Conservation (phyloP, 2,329 filamentous ascomycete genomes). For the Golovinomyces cichoracearum region DNA sequence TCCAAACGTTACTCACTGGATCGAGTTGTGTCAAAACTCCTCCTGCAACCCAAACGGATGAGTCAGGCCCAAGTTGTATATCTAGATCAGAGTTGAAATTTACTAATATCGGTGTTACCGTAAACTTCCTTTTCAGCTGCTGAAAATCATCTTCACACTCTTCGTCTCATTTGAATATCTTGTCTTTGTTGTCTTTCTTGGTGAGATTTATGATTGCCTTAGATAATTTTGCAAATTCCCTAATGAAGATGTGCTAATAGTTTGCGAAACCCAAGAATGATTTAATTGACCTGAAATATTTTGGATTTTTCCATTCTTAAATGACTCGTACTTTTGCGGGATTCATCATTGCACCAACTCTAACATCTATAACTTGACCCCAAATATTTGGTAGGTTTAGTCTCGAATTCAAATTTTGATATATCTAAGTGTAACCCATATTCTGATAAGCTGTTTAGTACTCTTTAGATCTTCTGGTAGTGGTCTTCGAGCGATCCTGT, state of each 20-base stretch:
- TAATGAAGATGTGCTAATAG: neutral
- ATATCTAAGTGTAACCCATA: constrained; percentile 1
- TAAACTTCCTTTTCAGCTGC: neutral
- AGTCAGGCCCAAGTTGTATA: neutral
- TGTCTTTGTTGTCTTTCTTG: neutral
- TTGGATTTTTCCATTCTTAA: neutral
- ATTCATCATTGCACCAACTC: neutral
- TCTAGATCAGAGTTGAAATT: neutral
- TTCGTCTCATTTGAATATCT: neutral
- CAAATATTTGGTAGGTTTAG: neutral
- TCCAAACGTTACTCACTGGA: neutral
- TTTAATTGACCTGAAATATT: neutral
- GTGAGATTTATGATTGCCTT: neutral
- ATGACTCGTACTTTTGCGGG: neutral
- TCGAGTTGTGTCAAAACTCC: neutral
- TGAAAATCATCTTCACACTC: neutral
- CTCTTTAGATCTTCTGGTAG: constrained; percentile 1
- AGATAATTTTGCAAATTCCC: neutral
- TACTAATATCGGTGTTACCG: neutral
- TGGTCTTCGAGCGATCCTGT: neutral
- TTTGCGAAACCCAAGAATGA: constrained; percentile 1
- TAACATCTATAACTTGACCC: neutral
- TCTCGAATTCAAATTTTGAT: constrained; percentile 2
- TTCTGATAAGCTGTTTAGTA: constrained; percentile 1
- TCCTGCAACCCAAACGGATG: neutral